Base-by-base conservation (phyloP, 2,329 filamentous ascomycete genomes). In the Claviceps capensis region DNA sequence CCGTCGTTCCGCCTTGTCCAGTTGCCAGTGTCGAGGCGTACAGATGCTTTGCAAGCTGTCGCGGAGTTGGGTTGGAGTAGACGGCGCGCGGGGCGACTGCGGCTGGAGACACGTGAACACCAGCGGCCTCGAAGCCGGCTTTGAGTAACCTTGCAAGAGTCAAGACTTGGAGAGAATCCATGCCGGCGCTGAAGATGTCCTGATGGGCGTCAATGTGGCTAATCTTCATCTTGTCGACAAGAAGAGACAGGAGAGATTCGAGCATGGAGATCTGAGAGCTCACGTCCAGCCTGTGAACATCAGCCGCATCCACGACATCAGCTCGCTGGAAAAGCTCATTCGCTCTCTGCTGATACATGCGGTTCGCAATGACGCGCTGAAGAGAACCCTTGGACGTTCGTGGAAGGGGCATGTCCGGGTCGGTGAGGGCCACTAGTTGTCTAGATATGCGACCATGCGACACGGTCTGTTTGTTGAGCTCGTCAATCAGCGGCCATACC, bases 351-450 rank as follows among this genome's bases (percentile, higher is more conserved):
- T 65, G 59, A 54, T 76, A 77, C 37, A 70, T 48, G 43, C 65
- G 67, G 1, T 71, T 43, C 0, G 72, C 69, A 1, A 52, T 56
- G 1, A 62, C 56, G n/a, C 71, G 66, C 58, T 72, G 72, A 5
- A 77, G 57, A 0, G 71, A 72, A 1, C 72, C 72, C 57, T 77
- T 77, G 1, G 66, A 63, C 0, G 73, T 67, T 2, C 69, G 65
- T 0, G 63, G 58, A 50, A 77, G 73, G 0, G 73, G 72, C 56
- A 69, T 72, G 8, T 63, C 56, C 0, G 69, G 65, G 8, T 64
- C 62, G 0, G 72, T 62, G 4, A 77, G 19, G 0, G 58, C 56
- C 26, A 76, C 59, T 40, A 73, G 62, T 9, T 70, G 59, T 1
- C 66, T 65, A 1, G 61, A 62, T 26, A 77, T 71, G 34, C 68